Base-by-base conservation (phyloP, 2,329 filamentous ascomycete species). In the Mycosphaerelloides madeirae region DNA sequence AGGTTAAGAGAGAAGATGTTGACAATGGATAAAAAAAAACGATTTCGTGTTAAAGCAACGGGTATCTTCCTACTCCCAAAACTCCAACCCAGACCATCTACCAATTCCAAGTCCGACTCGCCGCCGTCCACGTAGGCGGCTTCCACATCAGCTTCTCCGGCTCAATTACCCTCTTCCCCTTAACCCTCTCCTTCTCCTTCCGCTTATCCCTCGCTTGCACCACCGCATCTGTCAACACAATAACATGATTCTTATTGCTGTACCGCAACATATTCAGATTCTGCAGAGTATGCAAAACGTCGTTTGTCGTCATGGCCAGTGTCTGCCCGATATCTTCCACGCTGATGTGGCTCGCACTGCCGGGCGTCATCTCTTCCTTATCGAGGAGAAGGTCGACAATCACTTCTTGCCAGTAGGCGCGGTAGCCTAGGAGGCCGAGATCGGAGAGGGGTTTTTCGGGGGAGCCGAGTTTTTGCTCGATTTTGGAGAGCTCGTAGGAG, bases 401-500 rank as follows among this genome's bases (percentile, higher is more conserved):
- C 38, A 88, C 89, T 65, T 98, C 93, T 22, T 90, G 89, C 93
- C 93, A 98, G 69, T 95, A 98, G 53, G 95, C 91, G 38, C 93
- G 83, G 67, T 98, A 98, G 57, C 91, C 90, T 20, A 98, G 74
- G 14, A 98, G 75, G 53, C 93, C 93, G 44, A 98, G 67, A 76
- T 98, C 93, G 29, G 87, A 95, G 2, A 98, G 79, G 0, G 93
- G 93, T 66, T 98, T 98, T 65, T 98, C 93, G 0, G 93, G 94
- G 7, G 89, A 95, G 2, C 94, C 94, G 6, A 96, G 80, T 68
- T 95, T 97, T 57, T 84, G 85, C 69, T 98, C 94, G 46, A 94
- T 88, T 66, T 91, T 95, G 61, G 87, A 93, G 20, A 98, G 81
- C 63, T 97, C 91, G 68, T 98, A 98, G 4, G 88, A 95, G 68